Base-by-base conservation (phyloP, 176 grass and related monocot species). In the Cymbopogon citratus region DNA sequence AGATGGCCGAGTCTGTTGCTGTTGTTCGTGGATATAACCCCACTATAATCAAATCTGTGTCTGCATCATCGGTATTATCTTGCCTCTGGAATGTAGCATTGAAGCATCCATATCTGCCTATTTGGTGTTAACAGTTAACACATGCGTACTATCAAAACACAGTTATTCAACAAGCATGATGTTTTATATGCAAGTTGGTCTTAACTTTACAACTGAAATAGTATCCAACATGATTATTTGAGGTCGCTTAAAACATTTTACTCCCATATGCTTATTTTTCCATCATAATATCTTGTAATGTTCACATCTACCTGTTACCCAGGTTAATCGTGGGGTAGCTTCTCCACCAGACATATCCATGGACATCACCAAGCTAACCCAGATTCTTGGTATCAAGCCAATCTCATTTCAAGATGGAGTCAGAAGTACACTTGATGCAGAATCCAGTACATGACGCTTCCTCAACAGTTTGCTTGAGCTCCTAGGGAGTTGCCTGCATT, bases 311-410 rank as follows among this genome's bases (percentile, higher is more conserved):
- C 71, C 24, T 77, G 43, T 76, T 85, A 63, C 79, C 40, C 81
- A 98, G 96, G 80, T 93, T 54, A 80, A 95, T 71, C 81, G 92
- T 16, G 95, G 92, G 25, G 92, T 98, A 63, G 85, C 84, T 63
- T 95, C 96, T 49, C 92, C 96, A 57, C 27, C 96, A 76, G 96
- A 95, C 71, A 98, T 95, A 93, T 98, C 96, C 65, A 98, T 95
- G 92, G 88, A 98, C 89, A 98, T 93, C 87, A 87, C 74, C 72
- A 91, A 68, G 82, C 71, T 95, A 81, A 85, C 85, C 66, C 84
- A 91, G 68, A 67, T 88, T 36, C 81, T 98, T 74, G 80, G 90
- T 76, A 87, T 87, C 78, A 84, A 63, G 66, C 88, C 92, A 51
- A 59, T 83, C 80, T 86, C 90, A 81, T 98, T 95, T 29, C 72